Base-by-base conservation (phyloP, 345 rosid genomes). In the Populus deltoides region DNA sequence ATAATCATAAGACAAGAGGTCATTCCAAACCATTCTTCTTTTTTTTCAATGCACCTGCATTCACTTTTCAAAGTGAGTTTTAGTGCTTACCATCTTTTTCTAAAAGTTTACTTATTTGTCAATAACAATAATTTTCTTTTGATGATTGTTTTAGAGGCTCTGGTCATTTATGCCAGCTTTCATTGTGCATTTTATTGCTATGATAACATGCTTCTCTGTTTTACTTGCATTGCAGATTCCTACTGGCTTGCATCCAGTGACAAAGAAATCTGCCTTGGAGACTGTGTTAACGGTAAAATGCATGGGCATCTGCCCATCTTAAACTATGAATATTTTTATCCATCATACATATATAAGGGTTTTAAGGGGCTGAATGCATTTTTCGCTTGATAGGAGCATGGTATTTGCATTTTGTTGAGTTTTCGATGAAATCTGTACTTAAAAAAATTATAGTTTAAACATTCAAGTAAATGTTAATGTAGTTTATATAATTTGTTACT, bases 261-360 rank as follows among this genome's bases (percentile, higher is more conserved):
- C 99, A 57, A 87, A 90, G 72, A 96, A 93, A 85, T 96, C 99
- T 80, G 61, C 99, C 33, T 81, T 96, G 86, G 99, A 96, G 90
- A 96, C 99, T 68, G 99, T 96, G 82, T 83, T 96, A 75, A 96
- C 99, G 97, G 99, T 96, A 93, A n/a, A 59, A 59, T 24, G 65
- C 65, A 59, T 24, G 65, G 65, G 12, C 65, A 59, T 3, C 65
- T 59, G 65, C 29, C 65, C 29, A 59, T 59, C 65, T 59, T 59
- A 59, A 9, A 24, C 11, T 10, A 24, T 59, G 65, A 24, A 4
- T 59, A 24, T 10, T 53, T 24, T 25, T 59, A 59, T 59, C 27
- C 65, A 59, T 59, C 65, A 59, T 59, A 59, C 65, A 59, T 59
- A 59, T 59, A n/a, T 10, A 10, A 59, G 65, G 65, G 27, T 10